phyloP scores from a whole-genome alignment of 1,284 basidiomycete species.

The Microbotryum scabiosae region DNA sequence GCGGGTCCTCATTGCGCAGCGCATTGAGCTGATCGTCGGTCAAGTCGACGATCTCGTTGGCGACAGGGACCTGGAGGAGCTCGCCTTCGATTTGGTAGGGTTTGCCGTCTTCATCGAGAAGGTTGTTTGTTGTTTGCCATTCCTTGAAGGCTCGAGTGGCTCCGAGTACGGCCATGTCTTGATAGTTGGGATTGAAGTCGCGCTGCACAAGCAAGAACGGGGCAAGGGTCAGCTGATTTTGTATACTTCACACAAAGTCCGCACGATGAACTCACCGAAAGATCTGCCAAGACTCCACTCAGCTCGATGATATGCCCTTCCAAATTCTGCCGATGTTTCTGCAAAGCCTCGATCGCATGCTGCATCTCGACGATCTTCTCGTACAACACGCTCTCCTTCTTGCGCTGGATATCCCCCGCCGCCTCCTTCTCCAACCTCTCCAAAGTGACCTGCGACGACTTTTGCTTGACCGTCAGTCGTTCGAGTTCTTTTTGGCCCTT shows the following conservation, averaged over 20 bases:
- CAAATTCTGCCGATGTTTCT: constrained; percentile 60
- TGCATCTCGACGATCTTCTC: constrained; percentile 63
- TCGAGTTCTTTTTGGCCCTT: constrained; percentile 40
- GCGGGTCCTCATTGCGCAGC: constrained; percentile 62
- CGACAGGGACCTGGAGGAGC: constrained; percentile 47
- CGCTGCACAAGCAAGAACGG: constrained; percentile 13
- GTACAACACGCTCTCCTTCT: constrained; percentile 72
- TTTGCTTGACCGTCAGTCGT: constrained; percentile 51
- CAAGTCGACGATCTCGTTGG: constrained; percentile 42
- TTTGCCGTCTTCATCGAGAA: constrained; percentile 25
- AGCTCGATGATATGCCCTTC: constrained; percentile 66
- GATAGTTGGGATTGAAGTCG: constrained; percentile 95
- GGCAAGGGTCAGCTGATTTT: background rate
- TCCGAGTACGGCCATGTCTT: constrained; percentile 97
- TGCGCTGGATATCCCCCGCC: constrained; percentile 42
- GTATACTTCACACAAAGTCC: background rate
- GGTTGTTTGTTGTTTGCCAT: constrained; percentile 46
- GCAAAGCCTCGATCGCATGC: constrained; percentile 64
- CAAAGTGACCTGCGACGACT: constrained; percentile 48
- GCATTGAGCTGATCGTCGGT: constrained; percentile 52
- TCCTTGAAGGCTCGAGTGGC: constrained; percentile 90
- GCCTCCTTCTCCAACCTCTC: constrained; percentile 32
- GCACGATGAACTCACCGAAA: constrained; percentile 49
- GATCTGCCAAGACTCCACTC: constrained; percentile 70
- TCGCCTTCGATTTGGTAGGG: constrained; percentile 40